These are phyloP conservation scores for Garcia nutans DNA, from an alignment of 345 rosid species.

Conservation along the genomic window DNA sequence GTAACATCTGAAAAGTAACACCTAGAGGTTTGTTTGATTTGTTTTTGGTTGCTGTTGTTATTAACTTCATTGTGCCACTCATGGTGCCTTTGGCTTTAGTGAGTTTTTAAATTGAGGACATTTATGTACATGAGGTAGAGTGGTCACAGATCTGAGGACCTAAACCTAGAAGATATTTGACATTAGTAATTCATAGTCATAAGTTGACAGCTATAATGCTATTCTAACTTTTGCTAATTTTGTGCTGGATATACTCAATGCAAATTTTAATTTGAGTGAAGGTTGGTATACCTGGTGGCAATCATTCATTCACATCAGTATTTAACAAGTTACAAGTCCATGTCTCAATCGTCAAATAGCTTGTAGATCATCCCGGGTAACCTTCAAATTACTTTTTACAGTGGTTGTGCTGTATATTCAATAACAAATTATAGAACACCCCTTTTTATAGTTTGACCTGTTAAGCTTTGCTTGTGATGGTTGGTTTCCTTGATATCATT, in stretches of 20 bases:
- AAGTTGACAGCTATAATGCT: neutral
- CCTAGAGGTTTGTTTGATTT: neutral
- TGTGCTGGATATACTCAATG: neutral
- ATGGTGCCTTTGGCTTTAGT: neutral
- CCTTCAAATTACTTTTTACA: neutral
- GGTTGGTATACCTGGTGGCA: neutral
- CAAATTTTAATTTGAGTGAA: neutral
- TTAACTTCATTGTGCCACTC: neutral
- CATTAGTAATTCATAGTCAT: neutral
- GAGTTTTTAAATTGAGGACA: neutral
- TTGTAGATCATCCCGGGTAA: neutral
- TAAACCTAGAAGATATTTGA: neutral
- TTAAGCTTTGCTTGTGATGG: neutral
- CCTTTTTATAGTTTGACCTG: neutral
- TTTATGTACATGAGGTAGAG: neutral
- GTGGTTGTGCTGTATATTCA: neutral
- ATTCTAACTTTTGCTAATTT: neutral
- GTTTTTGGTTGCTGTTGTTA: neutral
- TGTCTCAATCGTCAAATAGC: neutral
- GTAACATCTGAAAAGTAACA: neutral
- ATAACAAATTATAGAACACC: no score
- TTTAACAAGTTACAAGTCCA: neutral
- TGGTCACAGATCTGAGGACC: neutral
- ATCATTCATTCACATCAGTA: neutral
- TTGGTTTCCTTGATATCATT: neutral